Percentiles rank a stretch among this genome's conserved stretches.
phyloP scores from a whole-genome alignment of 345 rosid species.

The Citrus unshiu region DNA sequence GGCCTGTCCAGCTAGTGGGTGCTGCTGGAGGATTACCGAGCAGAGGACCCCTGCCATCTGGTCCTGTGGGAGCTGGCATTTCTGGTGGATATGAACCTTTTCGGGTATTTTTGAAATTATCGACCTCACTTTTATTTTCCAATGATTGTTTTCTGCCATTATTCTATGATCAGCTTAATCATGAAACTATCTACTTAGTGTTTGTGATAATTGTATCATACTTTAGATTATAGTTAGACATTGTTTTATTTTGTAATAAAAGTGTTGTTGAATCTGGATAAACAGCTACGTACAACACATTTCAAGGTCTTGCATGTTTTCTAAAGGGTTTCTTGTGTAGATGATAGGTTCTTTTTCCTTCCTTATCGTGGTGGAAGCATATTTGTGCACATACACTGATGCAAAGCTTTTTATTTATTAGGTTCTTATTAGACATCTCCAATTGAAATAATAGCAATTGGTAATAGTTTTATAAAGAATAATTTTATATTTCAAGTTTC shows the following conservation, averaged over 20 bases:
- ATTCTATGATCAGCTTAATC: background rate
- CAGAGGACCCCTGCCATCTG: constrained; percentile 27
- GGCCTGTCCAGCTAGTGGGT: constrained; percentile 30
- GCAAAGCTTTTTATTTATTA: background rate
- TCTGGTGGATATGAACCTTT: constrained; percentile 35
- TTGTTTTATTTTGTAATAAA: background rate
- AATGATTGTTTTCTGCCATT: background rate
- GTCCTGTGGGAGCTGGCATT: constrained; percentile 23
- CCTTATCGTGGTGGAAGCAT: background rate
- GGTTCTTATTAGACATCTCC: background rate
- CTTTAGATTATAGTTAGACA: background rate
- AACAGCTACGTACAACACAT: background rate
- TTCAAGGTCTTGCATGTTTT: background rate
- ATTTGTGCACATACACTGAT: background rate
- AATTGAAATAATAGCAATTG: background rate
- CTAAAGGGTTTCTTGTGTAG: background rate
- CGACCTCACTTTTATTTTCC: background rate
- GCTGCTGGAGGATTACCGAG: constrained; percentile 29
- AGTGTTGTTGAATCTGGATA: background rate
- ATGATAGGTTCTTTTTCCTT: background rate
- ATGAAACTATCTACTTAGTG: background rate
- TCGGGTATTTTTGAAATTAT: constrained; percentile 27
- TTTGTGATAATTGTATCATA: background rate
- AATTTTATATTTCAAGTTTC: background rate
- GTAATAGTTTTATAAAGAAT: background rate